Base-by-base conservation (phyloP, 140 eudicot species). In the Anethum foeniculum region DNA sequence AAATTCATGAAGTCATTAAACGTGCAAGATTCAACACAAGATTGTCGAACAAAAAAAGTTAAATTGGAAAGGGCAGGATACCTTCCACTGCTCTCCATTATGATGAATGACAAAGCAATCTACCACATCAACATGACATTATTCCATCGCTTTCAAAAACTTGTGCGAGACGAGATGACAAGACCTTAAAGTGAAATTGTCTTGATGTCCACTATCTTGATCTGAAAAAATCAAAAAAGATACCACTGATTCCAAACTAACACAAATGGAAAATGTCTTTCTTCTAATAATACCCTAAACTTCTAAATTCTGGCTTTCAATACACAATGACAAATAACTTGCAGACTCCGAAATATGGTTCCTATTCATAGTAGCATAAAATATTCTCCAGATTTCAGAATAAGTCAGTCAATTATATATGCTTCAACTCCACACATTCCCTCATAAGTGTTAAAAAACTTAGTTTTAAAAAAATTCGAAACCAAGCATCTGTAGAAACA, bases 51-150 rank as follows among this genome's bases (percentile, higher is more conserved):
- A 82, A 46, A 32, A 58, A n/a, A 18, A 9, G 41, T 27, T 6
- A 38, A 65, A 46, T 67, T 51, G 16, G 38, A 60, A 30, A 67
- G 21, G n/a, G 8, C 34, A 81, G 48, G 49, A 60, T 16, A 85
- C 85, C 83, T 85, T 75, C 80, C 85, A 25, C 80, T 41, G 71
- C 79, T 74, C 83, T 82, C 83, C 85, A 82, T 82, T 60, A 11
- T 58, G 15, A n/a, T 39, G 49, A 19, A 51, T 54, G 44, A 1
- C 68, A 18, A 44, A 46, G 10, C 54, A 77, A 82, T 82, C 62
- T 69, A 81, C 46, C 15, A 18, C n/a, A 23, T 77, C 64, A 56
- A 19, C 43, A 52, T 47, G 67, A 67, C 11, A 52, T 51, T 64
- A 44, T 23, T 28, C 11, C 11, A 79, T 30, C 65, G 6, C 69